phyloP scores from a whole-genome alignment of 2,329 filamentous ascomycete species.

The Metarhizium robertsii region DNA sequence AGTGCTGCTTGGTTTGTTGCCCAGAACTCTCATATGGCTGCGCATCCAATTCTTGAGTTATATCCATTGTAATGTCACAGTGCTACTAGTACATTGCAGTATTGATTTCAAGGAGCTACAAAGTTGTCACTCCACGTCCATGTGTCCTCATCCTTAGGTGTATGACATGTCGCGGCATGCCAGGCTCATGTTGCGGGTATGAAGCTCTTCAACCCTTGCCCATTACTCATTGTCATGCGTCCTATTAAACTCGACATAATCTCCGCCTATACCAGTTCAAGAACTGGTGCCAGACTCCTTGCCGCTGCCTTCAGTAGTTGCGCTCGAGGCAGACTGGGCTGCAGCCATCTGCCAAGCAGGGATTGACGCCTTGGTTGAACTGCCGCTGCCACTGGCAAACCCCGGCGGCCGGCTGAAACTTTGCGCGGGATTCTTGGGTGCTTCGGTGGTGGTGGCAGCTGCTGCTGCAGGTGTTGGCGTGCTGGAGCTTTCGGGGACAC shows the following conservation, averaged over 20 bases:
- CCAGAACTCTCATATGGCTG: no score
- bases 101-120: background rate
- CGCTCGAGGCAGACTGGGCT: slow-evolving; percentile 32
- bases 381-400: slow-evolving; percentile 18
- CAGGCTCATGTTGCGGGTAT: background rate
- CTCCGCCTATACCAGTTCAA: background rate
- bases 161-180: background rate
- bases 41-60: no score
- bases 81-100: background rate
- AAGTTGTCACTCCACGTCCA: background rate
- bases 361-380: slow-evolving; percentile 55
- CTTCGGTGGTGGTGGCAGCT: slow-evolving; percentile 10
- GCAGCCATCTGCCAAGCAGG: slow-evolving; percentile 74
- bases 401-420: slow-evolving; percentile 26
- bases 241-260: no score
- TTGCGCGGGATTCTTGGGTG: slow-evolving; percentile 21
- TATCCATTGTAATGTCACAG: background rate
- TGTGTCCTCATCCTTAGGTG: background rate
- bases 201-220: background rate
- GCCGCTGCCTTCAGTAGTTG: slow-evolving; percentile 11
- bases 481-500: slow-evolving; percentile 14
- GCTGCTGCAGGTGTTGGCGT: slow-evolving; percentile 12
- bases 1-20: no score
- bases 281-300: slow-evolving; percentile 5
- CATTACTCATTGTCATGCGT: background rate